A percentile compares a stretch with the other conserved stretches of the same genome.
Evolutionary conservation across 768 basidiomycete species (phyloP).

Genomic region (Leccinum truebloodii): DNA sequence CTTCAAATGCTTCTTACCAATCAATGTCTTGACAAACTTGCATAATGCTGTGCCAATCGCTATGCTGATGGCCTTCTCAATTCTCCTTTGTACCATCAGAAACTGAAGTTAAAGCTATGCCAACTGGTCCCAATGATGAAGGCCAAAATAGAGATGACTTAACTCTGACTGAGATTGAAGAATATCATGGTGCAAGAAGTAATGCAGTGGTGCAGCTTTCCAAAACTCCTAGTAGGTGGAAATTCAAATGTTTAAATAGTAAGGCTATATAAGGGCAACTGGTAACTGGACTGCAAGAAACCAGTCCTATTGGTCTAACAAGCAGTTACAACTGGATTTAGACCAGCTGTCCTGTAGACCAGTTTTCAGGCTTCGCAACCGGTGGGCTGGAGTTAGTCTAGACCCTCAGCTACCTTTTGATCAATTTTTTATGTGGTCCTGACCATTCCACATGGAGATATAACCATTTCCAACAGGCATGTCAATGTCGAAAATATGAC

Average conservation of each 20-base stretch:
- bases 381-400: too few relatives aligned
- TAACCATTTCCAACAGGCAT: too few relatives aligned
- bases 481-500: too few relatives aligned
- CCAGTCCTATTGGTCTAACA: too few relatives aligned
- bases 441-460: too few relatives aligned
- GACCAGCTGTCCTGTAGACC: too few relatives aligned
- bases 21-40: neutral
- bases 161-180: neutral
- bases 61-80: neutral
- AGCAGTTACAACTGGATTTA: too few relatives aligned
- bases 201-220: neutral
- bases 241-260: neutral
- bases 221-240: neutral
- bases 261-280: neutral
- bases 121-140: neutral
- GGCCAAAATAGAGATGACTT: neutral
- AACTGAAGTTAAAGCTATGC: neutral
- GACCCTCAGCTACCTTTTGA: too few relatives aligned
- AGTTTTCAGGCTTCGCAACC: too few relatives aligned
- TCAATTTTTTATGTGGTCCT: too few relatives aligned
- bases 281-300: too few relatives aligned
- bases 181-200: neutral
- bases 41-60: too few relatives aligned
- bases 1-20: neutral
- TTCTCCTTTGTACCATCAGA: neutral